Evolutionary conservation across 1,139 yeast genomes (phyloP), one percentile per base, ranked within the genome.

Genomic region (Suhomyces chickasaworum): DNA sequence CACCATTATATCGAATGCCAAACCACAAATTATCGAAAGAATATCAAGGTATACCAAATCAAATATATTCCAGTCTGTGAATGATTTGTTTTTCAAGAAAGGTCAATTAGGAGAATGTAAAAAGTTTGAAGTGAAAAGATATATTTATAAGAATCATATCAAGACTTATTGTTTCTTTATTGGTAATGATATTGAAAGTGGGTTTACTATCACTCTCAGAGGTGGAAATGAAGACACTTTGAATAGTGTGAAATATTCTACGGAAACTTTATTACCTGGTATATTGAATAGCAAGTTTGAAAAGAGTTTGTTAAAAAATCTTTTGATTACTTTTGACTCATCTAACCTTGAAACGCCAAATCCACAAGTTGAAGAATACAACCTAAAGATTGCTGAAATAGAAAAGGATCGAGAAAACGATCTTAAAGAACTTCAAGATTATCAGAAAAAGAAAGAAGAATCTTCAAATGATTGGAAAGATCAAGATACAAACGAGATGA

Each of bases 11-110:
- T 80, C 84, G 21, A 84, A 88, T 54, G 80, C 89, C 47, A 90
- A 95, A 58, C 89, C 89, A 0, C 90, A 85, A 52, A 93, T 90
- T 1, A 79, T 95, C 41, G 88, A 86, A 55, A 75, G 96, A 49
- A 78, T 93, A 10, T 81, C 97, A 0, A 71, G 93, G 47, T 77
- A 89, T 54, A 87, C 97, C 0, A 84, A 81, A 45, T 93, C 96
- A 0, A 97, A 90, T 58, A 84, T 95, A 25, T 74, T 73, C 53
- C 79, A 75, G 52, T 68, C 77, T 0, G 75, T 75, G 3, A 75
- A 75, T 56, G 80, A 75, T 50, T 56, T 75, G 20, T 75, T 74
- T 50, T 75, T 75, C 62, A 75, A 75, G 46, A 74, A 75, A 51
- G 78, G 79, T 66, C 76, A 58, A 17, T 71, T 93, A 41, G 99